Base-by-base conservation (phyloP, 768 basidiomycete genomes). In the Fomitopsis serialis region DNA sequence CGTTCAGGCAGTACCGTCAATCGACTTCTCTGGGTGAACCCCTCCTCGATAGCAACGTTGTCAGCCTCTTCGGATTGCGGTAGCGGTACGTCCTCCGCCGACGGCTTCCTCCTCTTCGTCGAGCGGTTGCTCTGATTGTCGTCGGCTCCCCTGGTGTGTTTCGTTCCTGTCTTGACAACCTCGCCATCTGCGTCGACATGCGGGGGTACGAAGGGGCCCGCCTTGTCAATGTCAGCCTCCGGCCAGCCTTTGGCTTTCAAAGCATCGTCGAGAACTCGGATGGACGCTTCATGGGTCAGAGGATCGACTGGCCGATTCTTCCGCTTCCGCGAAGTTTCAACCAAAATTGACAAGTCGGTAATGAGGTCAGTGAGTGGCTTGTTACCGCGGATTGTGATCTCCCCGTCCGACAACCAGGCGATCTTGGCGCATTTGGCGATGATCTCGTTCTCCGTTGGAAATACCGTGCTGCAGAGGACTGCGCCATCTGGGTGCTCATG, bases 171-270 rank as follows among this genome's bases (percentile, higher is more conserved):
- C 29, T 5, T 5, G 11, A 11, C 29, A 11, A 6, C 11, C 29
- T 32, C 29, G 6, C 29, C 11, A 5, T 32, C 29, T 11, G 29
- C 6, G 29, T 32, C 29, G 5, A 11, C n/a, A n/a, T n/a, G 29
- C 11, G 29, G 29, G 11, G 29, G 29, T 6, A 32, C 29, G 11
- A 32, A 32, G 6, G 5, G 5, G 29, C 29, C 6, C 11, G 29
- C 29, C 11, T 32, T 32, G 29, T 32, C 29, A n/a, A n/a, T n/a
- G n/a, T 57, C 56, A 24, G 48, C 25, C 17, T 9, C 11, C 2
- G 56, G 56, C 56, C 56, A 57, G 15, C 40, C 52, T 6, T 45
- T 13, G 19, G 21, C 23, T 15, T 21, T 42, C 8, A 57, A 43
- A 13, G 45, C 56, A 11, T 35, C n/a, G 3, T 57, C 43, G 23